Percentiles rank a stretch among this genome's conserved stretches.
Conservation (phyloP, 129 eudicot genomes). For the Rutidosis leptorrhynchoides region DNA sequence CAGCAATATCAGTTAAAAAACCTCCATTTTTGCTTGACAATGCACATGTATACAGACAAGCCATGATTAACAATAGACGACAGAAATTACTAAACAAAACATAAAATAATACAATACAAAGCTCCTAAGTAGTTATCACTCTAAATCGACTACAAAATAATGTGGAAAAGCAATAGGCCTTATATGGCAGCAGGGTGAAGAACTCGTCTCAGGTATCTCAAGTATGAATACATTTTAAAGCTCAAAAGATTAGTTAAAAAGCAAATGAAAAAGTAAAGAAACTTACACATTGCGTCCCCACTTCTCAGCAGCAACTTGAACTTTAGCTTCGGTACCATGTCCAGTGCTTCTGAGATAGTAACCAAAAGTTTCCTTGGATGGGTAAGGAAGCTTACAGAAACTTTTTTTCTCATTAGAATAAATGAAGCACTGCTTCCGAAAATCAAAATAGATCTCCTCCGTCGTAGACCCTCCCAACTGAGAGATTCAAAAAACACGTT, state of each 20-base stretch:
- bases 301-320: conserved; percentile 73
- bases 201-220: not conserved
- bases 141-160: no score
- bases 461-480: conserved; percentile 60
- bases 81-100: not conserved
- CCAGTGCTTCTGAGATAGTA: conserved; percentile 82
- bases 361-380: conserved; percentile 87
- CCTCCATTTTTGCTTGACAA: no score
- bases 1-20: no score
- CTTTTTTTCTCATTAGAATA: conserved; percentile 72
- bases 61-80: not conserved
- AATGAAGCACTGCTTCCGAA: conserved; percentile 84
- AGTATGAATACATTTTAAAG: not conserved
- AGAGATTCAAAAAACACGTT: conserved; percentile 14
- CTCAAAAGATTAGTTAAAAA: not conserved
- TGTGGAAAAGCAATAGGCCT: not conserved
- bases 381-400: conserved; percentile 85
- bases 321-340: conserved; percentile 88
- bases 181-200: not conserved
- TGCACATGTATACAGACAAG: not conserved
- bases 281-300: conserved; percentile 98
- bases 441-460: conserved; percentile 86
- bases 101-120: no score
- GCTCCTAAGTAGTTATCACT: not conserved
- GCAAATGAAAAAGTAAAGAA: not conserved